Evolutionary conservation across 495 filamentous ascomycete genomes (phyloP).

Genomic region (Trichocladium uniseriatum): DNA sequence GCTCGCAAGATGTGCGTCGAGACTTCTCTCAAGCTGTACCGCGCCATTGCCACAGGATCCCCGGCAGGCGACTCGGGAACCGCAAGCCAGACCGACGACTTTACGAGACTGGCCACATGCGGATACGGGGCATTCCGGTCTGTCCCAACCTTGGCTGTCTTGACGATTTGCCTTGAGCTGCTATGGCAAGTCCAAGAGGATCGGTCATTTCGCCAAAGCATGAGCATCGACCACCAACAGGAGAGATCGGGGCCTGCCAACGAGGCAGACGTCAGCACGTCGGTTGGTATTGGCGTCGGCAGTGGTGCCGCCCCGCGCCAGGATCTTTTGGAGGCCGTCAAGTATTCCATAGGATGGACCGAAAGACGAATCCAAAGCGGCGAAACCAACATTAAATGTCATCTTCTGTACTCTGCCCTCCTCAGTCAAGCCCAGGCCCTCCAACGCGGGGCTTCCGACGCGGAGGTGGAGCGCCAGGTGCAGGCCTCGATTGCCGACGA

Average conservation of each 20-base stretch:
- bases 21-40: conserved; percentile 35
- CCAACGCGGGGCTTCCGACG: conserved; percentile 21
- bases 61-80: conserved; percentile 14
- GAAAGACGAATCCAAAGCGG: conserved; percentile 40
- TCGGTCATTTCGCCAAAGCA: conserved; percentile 34
- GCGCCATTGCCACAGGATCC: conserved; percentile 19
- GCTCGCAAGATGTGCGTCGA: conserved; percentile 39
- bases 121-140: conserved; percentile 42
- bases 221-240: conserved; percentile 19
- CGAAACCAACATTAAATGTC: conserved; percentile 50
- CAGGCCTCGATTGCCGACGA: conserved; percentile 19
- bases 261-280: conserved; percentile 20
- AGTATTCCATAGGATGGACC: conserved; percentile 38
- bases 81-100: conserved; percentile 25
- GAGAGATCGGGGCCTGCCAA: conserved; percentile 15
- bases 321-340: conserved; percentile 41
- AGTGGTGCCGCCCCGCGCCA: conserved; percentile 26
- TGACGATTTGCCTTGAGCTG: conserved; percentile 43
- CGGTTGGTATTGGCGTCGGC: conserved; percentile 17
- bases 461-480: conserved; percentile 22
- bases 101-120: conserved; percentile 34
- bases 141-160: conserved; percentile 32
- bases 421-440: conserved; percentile 37
- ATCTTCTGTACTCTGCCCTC: conserved; percentile 37
- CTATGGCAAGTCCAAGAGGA: conserved; percentile 43